phyloP scores from a whole-genome alignment of 352 stramenopile genomes.

The Globisporangium canariense region DNA sequence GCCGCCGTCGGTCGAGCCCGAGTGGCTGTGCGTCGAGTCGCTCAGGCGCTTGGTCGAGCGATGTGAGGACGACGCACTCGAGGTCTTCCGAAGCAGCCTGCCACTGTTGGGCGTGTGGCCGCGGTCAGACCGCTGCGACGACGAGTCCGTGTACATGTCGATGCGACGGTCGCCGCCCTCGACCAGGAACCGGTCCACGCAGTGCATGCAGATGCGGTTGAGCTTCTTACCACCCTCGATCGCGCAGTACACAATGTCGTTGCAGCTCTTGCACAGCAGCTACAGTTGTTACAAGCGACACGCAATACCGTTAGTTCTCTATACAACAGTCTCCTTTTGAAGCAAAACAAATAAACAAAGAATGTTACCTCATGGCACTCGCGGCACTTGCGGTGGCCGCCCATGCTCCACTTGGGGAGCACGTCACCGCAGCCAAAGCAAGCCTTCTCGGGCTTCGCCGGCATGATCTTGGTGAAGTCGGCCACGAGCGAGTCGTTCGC shows the following conservation, averaged over 20 bases:
- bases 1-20: not conserved
- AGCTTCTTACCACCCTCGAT: slow-evolving; percentile 61
- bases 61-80: slow-evolving; percentile 7
- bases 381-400: slow-evolving; percentile 37
- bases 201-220: slow-evolving; percentile 68
- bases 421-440: slow-evolving; percentile 45
- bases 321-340: not conserved
- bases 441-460: slow-evolving; percentile 23
- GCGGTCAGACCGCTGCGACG: not conserved
- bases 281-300: slow-evolving; percentile 7
- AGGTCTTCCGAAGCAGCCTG: slow-evolving; percentile 1
- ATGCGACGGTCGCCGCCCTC: slow-evolving; percentile 2
- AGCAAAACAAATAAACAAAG: not conserved
- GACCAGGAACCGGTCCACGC: slow-evolving; percentile 31
- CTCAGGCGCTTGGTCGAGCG: slow-evolving; percentile 12
- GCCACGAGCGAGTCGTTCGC: slow-evolving; percentile 41
- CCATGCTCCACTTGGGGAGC: slow-evolving; percentile 41
- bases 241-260: slow-evolving; percentile 58
- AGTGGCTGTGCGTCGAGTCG: slow-evolving; percentile 8
- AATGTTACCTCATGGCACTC: slow-evolving; percentile 53
- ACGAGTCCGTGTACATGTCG: slow-evolving; percentile 21
- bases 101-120: not conserved
- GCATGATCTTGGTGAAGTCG: slow-evolving; percentile 39
- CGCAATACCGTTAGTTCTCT: not conserved
- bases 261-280: slow-evolving; percentile 58